Percentiles rank a stretch among this genome's conserved stretches.
Evolutionary conservation across 176 grass and related monocot genomes (phyloP).

Genomic region (Oryza meridionalis): DNA sequence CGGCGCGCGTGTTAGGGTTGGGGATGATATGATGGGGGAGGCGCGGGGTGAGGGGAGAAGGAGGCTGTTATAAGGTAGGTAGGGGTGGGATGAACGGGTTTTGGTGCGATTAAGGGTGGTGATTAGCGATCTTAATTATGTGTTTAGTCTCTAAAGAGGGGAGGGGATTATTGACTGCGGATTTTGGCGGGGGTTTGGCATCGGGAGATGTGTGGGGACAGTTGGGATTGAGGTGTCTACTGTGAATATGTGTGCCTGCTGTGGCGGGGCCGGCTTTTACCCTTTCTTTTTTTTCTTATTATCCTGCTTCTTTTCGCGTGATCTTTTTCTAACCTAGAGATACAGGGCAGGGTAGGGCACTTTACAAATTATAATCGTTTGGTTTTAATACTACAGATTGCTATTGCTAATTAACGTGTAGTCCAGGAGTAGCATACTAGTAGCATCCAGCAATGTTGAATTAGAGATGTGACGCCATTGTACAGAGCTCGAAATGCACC

Average conservation of each 20-base stretch:
- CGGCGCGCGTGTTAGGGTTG: constrained; percentile 42
- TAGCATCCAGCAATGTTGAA: background rate
- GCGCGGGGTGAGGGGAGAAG: background rate
- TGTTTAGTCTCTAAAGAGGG: background rate
- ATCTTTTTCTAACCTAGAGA: background rate
- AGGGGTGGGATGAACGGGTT: background rate
- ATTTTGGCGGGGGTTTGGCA: constrained; percentile 26
- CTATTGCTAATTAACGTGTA: no score
- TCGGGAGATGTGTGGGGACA: constrained; percentile 37
- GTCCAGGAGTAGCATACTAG: no score
- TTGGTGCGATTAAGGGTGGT: background rate
- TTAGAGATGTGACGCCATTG: background rate
- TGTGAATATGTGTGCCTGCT: constrained; percentile 20
- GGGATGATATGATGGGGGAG: background rate
- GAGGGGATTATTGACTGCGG: constrained; percentile 29
- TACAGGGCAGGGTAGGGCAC: background rate
- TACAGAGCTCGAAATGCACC: background rate
- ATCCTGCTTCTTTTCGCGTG: background rate
- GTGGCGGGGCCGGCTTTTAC: background rate
- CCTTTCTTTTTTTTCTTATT: background rate
- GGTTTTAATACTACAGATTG: no score
- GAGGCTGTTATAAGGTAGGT: constrained; percentile 43
- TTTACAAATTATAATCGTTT: background rate
- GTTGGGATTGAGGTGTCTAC: constrained; percentile 32
- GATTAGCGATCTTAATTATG: background rate